Base-by-base conservation (phyloP, 257 asterid genomes). In the Misopates orontium region DNA sequence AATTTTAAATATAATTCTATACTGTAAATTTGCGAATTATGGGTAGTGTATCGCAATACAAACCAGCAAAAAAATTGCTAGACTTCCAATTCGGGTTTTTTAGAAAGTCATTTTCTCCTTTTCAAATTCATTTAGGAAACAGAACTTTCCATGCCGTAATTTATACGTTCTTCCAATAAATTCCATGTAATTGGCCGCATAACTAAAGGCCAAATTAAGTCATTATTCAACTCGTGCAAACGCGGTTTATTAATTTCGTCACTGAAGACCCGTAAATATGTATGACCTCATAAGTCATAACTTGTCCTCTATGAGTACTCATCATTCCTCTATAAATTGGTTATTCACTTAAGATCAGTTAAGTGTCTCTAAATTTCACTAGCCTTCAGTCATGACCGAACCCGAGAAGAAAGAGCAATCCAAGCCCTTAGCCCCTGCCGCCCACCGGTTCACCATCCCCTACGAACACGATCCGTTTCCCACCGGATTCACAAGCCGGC, bases 361-460 rank as follows among this genome's bases (percentile, higher is more conserved):
- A 45, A 45, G 5, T 1, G 8, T 45, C 22, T 8, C 13, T 4
- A 7, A 61, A 44, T 4, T 40, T 23, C 20, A 8, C 8, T 17
- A 21, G 4, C 13, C 1, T 49, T 39, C 72, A 56, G 42, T 66
- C 68, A 71, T 70, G 78, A 72, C 71, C 10, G 75, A 57, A 28
- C 45, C 18, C 9, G 64, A 73, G n/a, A 61, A 31, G 66, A 74
- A 48, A 9, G 86, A 86, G 3, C 83, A 79, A 40, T 71, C 7
- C 17, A 67, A 64, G 36, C 80, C 85, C 40, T 68, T 81, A 16
- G 68, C 87, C 56, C 82, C 73, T 17, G 73, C 63, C 10, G 7
- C 71, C 56, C 66, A 49, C 68, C 59, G 52, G 45, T 11, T 28
- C 49, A 58, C 53, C 20, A 73, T n/a, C n/a, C n/a, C n/a, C n/a